Evolutionary conservation across 2,329 filamentous ascomycete genomes (phyloP).

Genomic region (Alternaria sp.): DNA sequence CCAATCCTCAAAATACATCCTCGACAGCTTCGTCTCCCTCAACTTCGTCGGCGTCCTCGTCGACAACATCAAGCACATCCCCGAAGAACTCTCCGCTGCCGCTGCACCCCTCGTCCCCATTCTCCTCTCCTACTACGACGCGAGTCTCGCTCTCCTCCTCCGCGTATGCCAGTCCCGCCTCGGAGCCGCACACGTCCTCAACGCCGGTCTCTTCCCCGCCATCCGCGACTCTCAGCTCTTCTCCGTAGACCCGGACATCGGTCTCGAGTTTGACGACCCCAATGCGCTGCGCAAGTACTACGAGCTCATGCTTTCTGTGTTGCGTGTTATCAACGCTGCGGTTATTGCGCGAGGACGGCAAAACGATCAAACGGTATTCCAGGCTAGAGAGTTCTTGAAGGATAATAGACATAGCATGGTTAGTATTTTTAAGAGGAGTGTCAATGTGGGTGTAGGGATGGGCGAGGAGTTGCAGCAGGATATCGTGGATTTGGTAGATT

Average conservation of each 20-base stretch:
- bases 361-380: conserved; percentile 74
- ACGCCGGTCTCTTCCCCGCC: conserved; percentile 84
- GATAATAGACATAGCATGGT: conserved; percentile 85
- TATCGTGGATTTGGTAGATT: conserved; percentile 80
- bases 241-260: conserved; percentile 87
- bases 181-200: conserved; percentile 87
- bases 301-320: conserved; percentile 77
- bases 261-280: conserved; percentile 74
- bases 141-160: conserved; percentile 81
- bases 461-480: conserved; percentile 67
- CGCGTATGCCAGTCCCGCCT: conserved; percentile 81
- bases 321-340: conserved; percentile 81
- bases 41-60: conserved; percentile 93
- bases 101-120: conserved; percentile 57
- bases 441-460: conserved; percentile 68
- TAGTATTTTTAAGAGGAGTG: conserved; percentile 87
- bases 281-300: conserved; percentile 82
- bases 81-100: conserved; percentile 64
- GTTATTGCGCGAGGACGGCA: conserved; percentile 82
- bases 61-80: conserved; percentile 81
- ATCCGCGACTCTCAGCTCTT: conserved; percentile 86
- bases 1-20: conserved; percentile 74
- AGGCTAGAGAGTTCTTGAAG: conserved; percentile 79
- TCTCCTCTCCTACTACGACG: conserved; percentile 69
- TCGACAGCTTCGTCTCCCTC: conserved; percentile 79